phyloP scores from a whole-genome alignment of 129 eudicot genomes.

The Ambrosia trifida region DNA sequence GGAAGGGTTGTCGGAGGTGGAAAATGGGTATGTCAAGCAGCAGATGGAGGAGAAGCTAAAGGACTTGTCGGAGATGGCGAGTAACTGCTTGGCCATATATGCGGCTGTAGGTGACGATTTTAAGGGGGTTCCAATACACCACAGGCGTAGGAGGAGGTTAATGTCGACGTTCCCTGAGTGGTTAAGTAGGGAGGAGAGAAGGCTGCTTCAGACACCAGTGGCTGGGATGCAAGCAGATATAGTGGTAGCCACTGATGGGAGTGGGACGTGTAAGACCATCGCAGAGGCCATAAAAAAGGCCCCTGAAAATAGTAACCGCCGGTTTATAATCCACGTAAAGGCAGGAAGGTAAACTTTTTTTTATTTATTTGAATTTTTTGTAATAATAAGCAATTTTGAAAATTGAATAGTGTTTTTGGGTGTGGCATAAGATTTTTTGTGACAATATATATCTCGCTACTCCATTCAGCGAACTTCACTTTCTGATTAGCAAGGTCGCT shows the following conservation, averaged over 20 bases:
- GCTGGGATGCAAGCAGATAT: constrained; percentile 58
- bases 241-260: constrained; percentile 74
- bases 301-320: constrained; percentile 58
- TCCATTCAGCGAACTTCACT: too few relatives aligned
- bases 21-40: constrained; percentile 47
- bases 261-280: constrained; percentile 72
- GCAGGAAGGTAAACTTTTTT: constrained; percentile 52
- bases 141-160: constrained; percentile 48
- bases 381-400: too few relatives aligned
- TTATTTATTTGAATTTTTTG: too few relatives aligned
- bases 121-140: constrained; percentile 70
- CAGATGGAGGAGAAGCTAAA: constrained; percentile 47
- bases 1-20: constrained; percentile 59
- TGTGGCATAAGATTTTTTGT: too few relatives aligned
- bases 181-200: constrained; percentile 55
- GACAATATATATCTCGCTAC: too few relatives aligned
- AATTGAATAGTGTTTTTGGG: too few relatives aligned
- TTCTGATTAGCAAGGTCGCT: too few relatives aligned
- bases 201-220: constrained; percentile 51
- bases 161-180: constrained; percentile 56
- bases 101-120: constrained; percentile 63
- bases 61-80: constrained; percentile 68
- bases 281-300: constrained; percentile 79
- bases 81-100: constrained; percentile 71
- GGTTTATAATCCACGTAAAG: constrained; percentile 67